These are phyloP conservation scores for Fusarium sp. DNA, from an alignment of 2,329 filamentous ascomycete species.

Conservation along the genomic window DNA sequence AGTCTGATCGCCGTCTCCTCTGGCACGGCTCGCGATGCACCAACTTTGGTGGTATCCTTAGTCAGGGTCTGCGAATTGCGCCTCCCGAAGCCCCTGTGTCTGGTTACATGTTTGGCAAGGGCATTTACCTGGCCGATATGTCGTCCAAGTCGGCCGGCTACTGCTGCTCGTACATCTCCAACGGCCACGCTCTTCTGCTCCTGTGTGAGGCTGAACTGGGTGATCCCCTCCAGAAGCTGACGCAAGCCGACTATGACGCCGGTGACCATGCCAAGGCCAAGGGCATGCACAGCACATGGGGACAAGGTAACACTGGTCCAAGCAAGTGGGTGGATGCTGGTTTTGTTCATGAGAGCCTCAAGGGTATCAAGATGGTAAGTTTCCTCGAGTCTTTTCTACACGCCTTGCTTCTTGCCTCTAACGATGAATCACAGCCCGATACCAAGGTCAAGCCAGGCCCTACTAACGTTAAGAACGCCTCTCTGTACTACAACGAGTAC, in stretches of 20 bases:
- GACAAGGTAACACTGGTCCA: conserved; percentile 74
- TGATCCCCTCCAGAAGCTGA: conserved; percentile 76
- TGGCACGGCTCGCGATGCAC: conserved; percentile 90
- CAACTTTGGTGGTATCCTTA: conserved; percentile 89
- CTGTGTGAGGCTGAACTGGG: conserved; percentile 86
- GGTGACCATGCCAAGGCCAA: conserved; percentile 70
- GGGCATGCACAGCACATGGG: conserved; percentile 76
- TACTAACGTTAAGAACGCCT: conserved; percentile 60
- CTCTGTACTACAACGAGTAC: conserved; percentile 78
- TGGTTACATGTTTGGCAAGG: conserved; percentile 92
- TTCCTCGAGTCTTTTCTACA: not conserved
- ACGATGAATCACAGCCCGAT: conserved; percentile 59
- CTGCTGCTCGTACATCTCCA: conserved; percentile 72
- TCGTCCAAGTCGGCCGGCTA: conserved; percentile 86
- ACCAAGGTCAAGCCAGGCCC: conserved; percentile 56
- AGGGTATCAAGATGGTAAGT: conserved; percentile 77
- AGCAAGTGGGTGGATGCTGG: conserved; percentile 80
- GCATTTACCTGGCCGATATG: conserved; percentile 89
- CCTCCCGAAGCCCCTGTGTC: conserved; percentile 83
- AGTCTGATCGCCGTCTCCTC: conserved; percentile 79
- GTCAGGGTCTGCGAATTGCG: conserved; percentile 89
- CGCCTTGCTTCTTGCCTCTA: not conserved
- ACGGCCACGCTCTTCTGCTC: conserved; percentile 78
- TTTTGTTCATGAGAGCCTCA: conserved; percentile 71
- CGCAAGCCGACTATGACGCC: conserved; percentile 69